phyloP scores from a whole-genome alignment of 176 grass and related monocot genomes.

The Avena eriantha region DNA sequence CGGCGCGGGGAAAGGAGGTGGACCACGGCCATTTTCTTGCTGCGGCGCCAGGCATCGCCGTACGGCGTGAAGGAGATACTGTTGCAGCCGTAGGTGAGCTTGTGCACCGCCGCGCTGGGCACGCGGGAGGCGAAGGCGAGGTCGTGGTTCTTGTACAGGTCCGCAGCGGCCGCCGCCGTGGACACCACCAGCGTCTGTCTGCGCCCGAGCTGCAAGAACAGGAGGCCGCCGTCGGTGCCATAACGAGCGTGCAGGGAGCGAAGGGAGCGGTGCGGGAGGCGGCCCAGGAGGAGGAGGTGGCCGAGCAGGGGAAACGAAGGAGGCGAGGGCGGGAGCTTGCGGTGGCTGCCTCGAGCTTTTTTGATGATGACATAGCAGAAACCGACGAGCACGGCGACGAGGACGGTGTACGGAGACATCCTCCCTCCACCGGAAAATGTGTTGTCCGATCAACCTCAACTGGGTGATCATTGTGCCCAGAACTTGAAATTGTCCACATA shows the following conservation, averaged over 20 bases:
- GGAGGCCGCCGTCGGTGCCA: conserved; percentile 46
- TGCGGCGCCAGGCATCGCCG: conserved; percentile 64
- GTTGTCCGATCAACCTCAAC: too few relatives aligned
- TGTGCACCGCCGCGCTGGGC: conserved; percentile 26
- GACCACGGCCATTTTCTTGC: conserved; percentile 57
- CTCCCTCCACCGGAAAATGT: too few relatives aligned
- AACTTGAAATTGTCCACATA: too few relatives aligned
- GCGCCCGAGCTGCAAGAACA: conserved; percentile 58
- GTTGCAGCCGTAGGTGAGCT: conserved; percentile 34
- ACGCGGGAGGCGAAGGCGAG: conserved; percentile 69
- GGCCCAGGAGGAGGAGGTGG: conserved; percentile 58
- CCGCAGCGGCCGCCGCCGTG: conserved; percentile 52
- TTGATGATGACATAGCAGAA: not conserved
- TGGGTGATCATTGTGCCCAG: too few relatives aligned
- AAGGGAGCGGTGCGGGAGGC: conserved; percentile 59
- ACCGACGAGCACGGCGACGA: conserved; percentile 28
- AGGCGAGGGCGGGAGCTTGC: conserved; percentile 68
- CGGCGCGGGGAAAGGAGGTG: conserved; percentile 66
- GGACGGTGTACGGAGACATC: conserved; percentile 37
- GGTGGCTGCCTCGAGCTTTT: not conserved
- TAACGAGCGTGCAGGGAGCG: conserved; percentile 39
- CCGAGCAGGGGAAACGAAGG: conserved; percentile 61
- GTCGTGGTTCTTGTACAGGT: conserved; percentile 67
- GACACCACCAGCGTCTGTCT: conserved; percentile 54
- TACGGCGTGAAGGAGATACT: conserved; percentile 64